phyloP scores from a whole-genome alignment of 345 rosid species.

The Pistacia integerrima region DNA sequence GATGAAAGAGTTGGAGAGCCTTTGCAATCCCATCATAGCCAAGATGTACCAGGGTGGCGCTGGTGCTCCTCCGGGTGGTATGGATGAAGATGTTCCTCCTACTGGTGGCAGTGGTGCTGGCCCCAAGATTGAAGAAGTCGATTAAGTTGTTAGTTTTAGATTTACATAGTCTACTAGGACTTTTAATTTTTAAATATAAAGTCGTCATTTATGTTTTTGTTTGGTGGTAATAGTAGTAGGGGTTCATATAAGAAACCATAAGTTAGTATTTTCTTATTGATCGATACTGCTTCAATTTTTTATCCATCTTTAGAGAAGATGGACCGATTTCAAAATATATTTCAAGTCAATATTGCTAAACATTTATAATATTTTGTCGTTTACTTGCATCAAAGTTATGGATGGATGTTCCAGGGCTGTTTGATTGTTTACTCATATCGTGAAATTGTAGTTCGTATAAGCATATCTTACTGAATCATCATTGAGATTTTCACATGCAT shows the following conservation, averaged over 20 bases:
- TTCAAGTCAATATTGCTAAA: too few species aligned
- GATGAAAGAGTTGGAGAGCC: constrained; percentile 61
- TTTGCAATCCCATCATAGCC: constrained; percentile 64
- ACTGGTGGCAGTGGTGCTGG: constrained; percentile 51
- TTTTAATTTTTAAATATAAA: not conserved
- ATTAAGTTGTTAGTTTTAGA: constrained; percentile 27
- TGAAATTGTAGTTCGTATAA: too few species aligned
- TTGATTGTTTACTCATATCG: too few species aligned
- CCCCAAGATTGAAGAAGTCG: constrained; percentile 72
- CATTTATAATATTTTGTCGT: too few species aligned
- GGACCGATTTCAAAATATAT: too few species aligned
- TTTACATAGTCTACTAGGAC: not conserved
- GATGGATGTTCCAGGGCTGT: too few species aligned
- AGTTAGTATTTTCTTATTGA: too few species aligned
- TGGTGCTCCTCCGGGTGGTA: constrained; percentile 26
- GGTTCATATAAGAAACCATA: too few species aligned
- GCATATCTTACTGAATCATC: too few species aligned
- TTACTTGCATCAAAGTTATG: too few species aligned
- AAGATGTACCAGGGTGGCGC: constrained; percentile 53
- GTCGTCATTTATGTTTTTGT: not conserved
- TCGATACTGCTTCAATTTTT: not conserved
- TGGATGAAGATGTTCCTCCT: constrained; percentile 33
- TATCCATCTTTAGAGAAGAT: too few species aligned
- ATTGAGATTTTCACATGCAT: too few species aligned
- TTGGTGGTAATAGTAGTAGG: not conserved